These are phyloP conservation scores for Aspergillus ruber DNA, from an alignment of 2,329 filamentous ascomycete genomes.

Conservation along the genomic window DNA sequence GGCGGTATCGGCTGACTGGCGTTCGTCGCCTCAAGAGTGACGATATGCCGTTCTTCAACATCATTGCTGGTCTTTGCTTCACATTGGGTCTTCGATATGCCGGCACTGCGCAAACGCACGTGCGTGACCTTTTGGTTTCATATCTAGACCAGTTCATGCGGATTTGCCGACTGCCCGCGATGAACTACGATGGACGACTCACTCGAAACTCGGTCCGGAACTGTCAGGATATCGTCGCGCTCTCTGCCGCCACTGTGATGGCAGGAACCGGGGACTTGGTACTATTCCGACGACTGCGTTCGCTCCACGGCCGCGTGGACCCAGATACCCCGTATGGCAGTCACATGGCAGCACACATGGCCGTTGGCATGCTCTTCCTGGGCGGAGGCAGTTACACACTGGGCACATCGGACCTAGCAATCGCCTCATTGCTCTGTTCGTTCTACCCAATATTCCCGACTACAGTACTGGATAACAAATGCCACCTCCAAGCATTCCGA, in stretches of 20 bases:
- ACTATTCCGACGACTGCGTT: conserved; percentile 76
- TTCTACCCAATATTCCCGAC: conserved; percentile 93
- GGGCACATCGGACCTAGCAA: conserved; percentile 77
- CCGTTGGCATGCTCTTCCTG: conserved; percentile 83
- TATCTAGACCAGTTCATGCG: conserved; percentile 84
- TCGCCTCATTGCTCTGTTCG: conserved; percentile 77
- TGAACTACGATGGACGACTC: conserved; percentile 75
- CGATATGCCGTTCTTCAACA: conserved; percentile 89
- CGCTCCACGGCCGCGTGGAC: conserved; percentile 81
- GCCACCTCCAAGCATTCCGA: conserved; percentile 90
- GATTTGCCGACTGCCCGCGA: conserved; percentile 58
- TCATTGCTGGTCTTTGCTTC: conserved; percentile 82
- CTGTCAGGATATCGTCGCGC: conserved; percentile 80
- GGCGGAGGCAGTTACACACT: conserved; percentile 91
- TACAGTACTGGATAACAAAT: conserved; percentile 85
- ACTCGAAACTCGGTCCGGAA: conserved; percentile 77
- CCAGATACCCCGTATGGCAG: conserved; percentile 83
- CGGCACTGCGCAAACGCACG: conserved; percentile 62
- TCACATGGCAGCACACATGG: conserved; percentile 86
- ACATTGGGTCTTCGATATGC: conserved; percentile 66
- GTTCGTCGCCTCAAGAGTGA: conserved; percentile 64
- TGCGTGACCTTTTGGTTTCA: conserved; percentile 72
- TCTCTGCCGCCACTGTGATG: conserved; percentile 85
- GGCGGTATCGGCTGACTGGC: conserved; percentile 53
- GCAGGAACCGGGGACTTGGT: conserved; percentile 86